Conservation (phyloP, 306 rosid species). For the Quercus robur region DNA sequence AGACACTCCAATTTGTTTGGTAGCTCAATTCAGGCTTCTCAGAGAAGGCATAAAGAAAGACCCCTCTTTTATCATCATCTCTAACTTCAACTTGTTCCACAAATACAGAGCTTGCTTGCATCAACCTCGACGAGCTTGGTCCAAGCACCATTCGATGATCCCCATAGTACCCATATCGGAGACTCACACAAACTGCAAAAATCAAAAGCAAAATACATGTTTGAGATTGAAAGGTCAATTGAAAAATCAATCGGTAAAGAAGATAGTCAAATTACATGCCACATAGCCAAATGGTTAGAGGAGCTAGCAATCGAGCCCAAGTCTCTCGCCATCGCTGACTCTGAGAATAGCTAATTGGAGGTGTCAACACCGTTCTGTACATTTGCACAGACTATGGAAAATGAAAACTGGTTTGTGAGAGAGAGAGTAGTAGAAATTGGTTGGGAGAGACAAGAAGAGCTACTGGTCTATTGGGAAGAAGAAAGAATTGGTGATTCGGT, state of each 20-base stretch:
- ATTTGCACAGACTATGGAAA: constrained; percentile 3
- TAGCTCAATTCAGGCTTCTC: constrained; percentile 51
- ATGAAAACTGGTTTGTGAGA: neutral
- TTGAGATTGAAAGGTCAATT: constrained; percentile 23
- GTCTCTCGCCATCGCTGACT: constrained; percentile 34
- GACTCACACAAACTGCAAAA: constrained; percentile 52
- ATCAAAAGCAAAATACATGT: neutral
- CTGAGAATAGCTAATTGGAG: constrained; percentile 2
- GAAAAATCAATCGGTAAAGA: neutral
- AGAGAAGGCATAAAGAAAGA: constrained; percentile 39
- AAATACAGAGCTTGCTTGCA: constrained; percentile 48
- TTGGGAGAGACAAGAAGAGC: neutral
- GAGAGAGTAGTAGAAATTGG: too few species aligned
- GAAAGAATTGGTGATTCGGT: neutral
- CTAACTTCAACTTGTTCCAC: constrained; percentile 44
- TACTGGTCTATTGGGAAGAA: neutral
- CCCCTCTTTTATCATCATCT: constrained; percentile 24
- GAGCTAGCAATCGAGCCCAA: constrained; percentile 34
- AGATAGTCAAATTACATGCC: constrained; percentile 69
- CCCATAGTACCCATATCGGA: constrained; percentile 59
- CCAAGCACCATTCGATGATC: constrained; percentile 58
- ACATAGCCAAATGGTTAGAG: constrained; percentile 60
- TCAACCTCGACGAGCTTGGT: constrained; percentile 65
- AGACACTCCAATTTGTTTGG: constrained; percentile 46
- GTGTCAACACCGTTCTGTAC: constrained; percentile 22